These are phyloP conservation scores for Huiozyma naganishii DNA, from an alignment of 805 yeast species.

Conservation along the genomic window DNA sequence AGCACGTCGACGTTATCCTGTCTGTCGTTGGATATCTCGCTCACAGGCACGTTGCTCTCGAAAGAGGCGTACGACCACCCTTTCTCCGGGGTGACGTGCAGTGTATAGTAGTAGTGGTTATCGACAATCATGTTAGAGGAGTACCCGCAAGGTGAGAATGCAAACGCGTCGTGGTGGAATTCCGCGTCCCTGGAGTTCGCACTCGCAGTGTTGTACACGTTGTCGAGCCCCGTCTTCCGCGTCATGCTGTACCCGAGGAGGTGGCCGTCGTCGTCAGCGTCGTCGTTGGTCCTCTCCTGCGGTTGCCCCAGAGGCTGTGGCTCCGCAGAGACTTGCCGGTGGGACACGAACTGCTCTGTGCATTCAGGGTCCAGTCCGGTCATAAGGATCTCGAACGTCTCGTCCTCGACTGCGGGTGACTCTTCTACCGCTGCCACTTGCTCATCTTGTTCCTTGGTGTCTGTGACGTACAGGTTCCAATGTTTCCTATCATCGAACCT, in stretches of 20 bases:
- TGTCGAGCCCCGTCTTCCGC: conserved; percentile 48
- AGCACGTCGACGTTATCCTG: conserved; percentile 46
- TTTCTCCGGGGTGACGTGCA: conserved; percentile 87
- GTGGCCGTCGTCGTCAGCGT: conserved; percentile 51
- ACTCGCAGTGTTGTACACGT: conserved; percentile 33
- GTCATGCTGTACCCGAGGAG: conserved; percentile 63
- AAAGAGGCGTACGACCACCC: conserved; percentile 96
- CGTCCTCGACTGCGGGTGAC: conserved; percentile 33
- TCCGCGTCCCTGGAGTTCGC: conserved; percentile 4
- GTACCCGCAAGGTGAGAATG: conserved; percentile 90
- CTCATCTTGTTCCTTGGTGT: conserved; percentile 20
- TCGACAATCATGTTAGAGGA: conserved; percentile 74
- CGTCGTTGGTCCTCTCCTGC: not conserved
- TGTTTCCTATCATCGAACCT: conserved; percentile 55
- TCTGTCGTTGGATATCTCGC: conserved; percentile 24
- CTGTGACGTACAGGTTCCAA: conserved; percentile 80
- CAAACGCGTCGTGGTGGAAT: conserved; percentile 70
- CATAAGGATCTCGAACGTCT: conserved; percentile 85
- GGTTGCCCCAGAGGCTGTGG: conserved; percentile 3
- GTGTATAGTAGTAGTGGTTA: conserved; percentile 59
- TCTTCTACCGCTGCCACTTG: conserved; percentile 3
- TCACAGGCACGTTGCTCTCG: conserved; percentile 69
- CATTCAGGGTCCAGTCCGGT: conserved; percentile 56
- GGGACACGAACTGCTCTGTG: conserved; percentile 49
- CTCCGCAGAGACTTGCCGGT: conserved; percentile 25